A percentile compares a stretch with the other conserved stretches of the same genome.
Conservation (phyloP, 1,139 yeast species). For the Saccharomyces hybrid region DNA sequence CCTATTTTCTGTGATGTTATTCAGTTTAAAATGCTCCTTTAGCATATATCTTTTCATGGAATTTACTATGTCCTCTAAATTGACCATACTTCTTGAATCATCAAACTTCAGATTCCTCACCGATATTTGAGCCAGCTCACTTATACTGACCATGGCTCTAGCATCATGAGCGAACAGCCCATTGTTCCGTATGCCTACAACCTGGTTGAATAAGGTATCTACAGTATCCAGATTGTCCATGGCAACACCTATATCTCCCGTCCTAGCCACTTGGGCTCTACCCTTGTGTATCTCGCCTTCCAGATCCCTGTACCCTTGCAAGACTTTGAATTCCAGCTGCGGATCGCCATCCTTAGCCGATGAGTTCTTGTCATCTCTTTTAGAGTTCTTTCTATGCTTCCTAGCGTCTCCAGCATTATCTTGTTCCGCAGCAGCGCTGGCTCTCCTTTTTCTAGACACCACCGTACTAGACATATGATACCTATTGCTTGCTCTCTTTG, state of each 20-base stretch:
- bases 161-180: slow-evolving; percentile 41
- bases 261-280: slow-evolving; percentile 36
- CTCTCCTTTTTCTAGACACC: neutral
- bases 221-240: slow-evolving; percentile 31
- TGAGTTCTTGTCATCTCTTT: slow-evolving; percentile 1
- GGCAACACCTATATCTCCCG: slow-evolving; percentile 36
- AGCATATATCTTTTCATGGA: slow-evolving; percentile 37
- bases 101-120: slow-evolving; percentile 53
- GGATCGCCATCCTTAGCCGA: neutral
- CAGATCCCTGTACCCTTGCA: slow-evolving; percentile 31
- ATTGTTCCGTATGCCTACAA: slow-evolving; percentile 32
- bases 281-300: slow-evolving; percentile 31
- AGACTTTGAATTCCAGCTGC: slow-evolving; percentile 24
- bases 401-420: neutral
- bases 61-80: slow-evolving; percentile 40
- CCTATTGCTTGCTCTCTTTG: neutral
- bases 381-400: slow-evolving; percentile 2
- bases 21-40: slow-evolving; percentile 22
- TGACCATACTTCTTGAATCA: slow-evolving; percentile 42
- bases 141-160: slow-evolving; percentile 37
- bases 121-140: slow-evolving; percentile 44
- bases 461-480: neutral
- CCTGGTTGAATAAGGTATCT: slow-evolving; percentile 34
- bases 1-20: slow-evolving; percentile 11
- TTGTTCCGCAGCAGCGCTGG: neutral